Evolutionary conservation across 345 rosid genomes (phyloP).

Genomic region (Euphorbia tirucalli): DNA sequence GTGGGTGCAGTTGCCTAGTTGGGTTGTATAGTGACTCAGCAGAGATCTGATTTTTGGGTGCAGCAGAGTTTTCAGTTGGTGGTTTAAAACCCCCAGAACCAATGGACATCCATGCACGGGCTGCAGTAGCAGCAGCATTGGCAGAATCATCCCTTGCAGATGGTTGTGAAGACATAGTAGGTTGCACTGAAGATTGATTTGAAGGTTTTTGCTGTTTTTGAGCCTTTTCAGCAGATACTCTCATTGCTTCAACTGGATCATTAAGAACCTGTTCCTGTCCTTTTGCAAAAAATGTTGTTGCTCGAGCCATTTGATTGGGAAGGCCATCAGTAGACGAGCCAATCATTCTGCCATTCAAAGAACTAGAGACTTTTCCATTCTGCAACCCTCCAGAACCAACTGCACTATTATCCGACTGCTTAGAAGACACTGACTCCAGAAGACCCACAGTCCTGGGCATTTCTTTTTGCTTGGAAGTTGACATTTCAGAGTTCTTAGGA

Average conservation of each 20-base stretch:
- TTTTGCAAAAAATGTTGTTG: slow-evolving; percentile 36
- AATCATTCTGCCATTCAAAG: slow-evolving; percentile 34
- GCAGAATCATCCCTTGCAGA: slow-evolving; percentile 49
- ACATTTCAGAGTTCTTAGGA: slow-evolving; percentile 38
- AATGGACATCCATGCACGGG: slow-evolving; percentile 85
- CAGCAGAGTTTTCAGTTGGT: slow-evolving; percentile 38
- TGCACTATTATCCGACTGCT: slow-evolving; percentile 41
- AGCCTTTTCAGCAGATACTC: slow-evolving; percentile 48
- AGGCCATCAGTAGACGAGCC: slow-evolving; percentile 39
- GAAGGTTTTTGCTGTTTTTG: slow-evolving; percentile 52
- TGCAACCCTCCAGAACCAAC: slow-evolving; percentile 42
- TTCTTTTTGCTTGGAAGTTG: slow-evolving; percentile 34
- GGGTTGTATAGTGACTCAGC: slow-evolving; percentile 65
- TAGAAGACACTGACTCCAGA: slow-evolving; percentile 38
- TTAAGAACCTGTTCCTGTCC: slow-evolving; percentile 45
- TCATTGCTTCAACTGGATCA: slow-evolving; percentile 68
- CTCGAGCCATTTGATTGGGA: slow-evolving; percentile 44
- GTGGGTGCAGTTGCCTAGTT: slow-evolving; percentile 49
- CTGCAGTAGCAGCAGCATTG: slow-evolving; percentile 68
- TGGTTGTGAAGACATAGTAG: too few relatives aligned
- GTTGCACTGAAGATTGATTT: slow-evolving; percentile 36
- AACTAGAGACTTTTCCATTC: slow-evolving; percentile 42
- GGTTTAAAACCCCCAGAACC: slow-evolving; percentile 67
- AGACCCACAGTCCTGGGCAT: slow-evolving; percentile 40
- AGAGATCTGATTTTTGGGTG: slow-evolving; percentile 53